Evolutionary conservation across 768 basidiomycete species (phyloP).

Genomic region (Suillus fuscotomentosus): DNA sequence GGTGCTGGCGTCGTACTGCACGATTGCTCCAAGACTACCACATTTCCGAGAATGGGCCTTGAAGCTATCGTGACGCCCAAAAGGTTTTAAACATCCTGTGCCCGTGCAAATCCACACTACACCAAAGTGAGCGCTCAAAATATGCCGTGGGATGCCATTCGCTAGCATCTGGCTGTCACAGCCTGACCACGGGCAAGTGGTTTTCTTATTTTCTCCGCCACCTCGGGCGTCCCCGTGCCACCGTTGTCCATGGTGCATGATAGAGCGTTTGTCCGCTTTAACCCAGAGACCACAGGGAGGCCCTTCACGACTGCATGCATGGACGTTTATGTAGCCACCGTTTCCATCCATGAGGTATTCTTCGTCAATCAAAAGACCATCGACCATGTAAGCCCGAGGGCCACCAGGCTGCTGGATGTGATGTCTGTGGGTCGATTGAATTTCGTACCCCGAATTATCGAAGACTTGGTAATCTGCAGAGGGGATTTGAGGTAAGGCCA

Average conservation of each 20-base stretch:
- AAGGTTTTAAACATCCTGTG: not conserved
- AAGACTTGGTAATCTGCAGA: not conserved
- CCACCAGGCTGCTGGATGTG: not conserved
- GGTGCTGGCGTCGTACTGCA: not conserved
- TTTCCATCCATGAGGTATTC: not conserved
- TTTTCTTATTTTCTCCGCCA: not conserved
- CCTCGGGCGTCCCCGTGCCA: not conserved
- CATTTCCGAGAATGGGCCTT: not conserved
- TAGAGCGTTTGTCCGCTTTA: conserved; percentile 2
- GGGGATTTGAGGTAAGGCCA: not conserved
- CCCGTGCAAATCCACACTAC: not conserved
- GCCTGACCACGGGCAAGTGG: conserved; percentile 1
- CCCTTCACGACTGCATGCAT: not conserved
- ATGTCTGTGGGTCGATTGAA: not conserved
- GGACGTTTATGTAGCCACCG: not conserved
- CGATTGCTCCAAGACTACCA: not conserved
- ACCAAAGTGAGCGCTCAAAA: not conserved
- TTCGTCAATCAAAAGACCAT: not conserved
- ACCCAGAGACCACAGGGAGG: conserved; percentile 6
- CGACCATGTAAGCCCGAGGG: not conserved
- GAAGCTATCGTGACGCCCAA: not conserved
- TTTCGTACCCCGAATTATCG: not conserved
- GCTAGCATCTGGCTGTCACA: not conserved
- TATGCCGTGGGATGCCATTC: not conserved
- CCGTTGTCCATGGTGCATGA: conserved; percentile 1